A percentile compares a stretch with the other conserved stretches of the same genome.
Evolutionary conservation across 768 basidiomycete genomes (phyloP).

Genomic region (Macrocybe gigantea): DNA sequence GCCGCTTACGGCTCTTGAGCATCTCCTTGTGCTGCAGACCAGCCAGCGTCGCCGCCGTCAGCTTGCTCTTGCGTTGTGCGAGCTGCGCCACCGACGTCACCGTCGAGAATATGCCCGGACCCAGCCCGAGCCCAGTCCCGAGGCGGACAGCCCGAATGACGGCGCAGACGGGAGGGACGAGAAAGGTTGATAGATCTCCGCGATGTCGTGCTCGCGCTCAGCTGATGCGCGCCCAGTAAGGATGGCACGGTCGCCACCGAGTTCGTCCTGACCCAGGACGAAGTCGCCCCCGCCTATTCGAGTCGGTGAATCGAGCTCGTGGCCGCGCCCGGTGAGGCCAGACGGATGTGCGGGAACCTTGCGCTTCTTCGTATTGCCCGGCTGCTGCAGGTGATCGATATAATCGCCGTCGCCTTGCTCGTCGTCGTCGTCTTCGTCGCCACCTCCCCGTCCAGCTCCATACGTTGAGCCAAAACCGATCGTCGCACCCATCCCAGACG

Average conservation of each 20-base stretch:
- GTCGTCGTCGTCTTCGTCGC: conserved; percentile 29
- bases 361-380: conserved; percentile 83
- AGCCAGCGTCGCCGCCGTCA: conserved; percentile 57
- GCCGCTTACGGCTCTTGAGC: conserved; percentile 61
- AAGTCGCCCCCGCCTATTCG: no score
- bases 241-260: conserved; percentile 16
- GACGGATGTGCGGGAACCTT: conserved; percentile 73
- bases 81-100: no score
- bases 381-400: conserved; percentile 65
- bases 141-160: background rate
- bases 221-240: conserved; percentile 12
- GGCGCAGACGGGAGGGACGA: conserved; percentile 3
- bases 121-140: background rate
- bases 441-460: conserved; percentile 18
- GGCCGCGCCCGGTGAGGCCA: conserved; percentile 40
- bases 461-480: conserved; percentile 17
- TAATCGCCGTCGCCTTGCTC: conserved; percentile 57
- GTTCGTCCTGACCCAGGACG: conserved; percentile 19
- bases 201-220: conserved; percentile 10
- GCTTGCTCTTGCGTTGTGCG: conserved; percentile 24
- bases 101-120: background rate
- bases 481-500: conserved; percentile 1
- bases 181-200: conserved; percentile 13
- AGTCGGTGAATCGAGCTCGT: conserved; percentile 21
- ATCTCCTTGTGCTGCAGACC: conserved; percentile 74